phyloP scores from a whole-genome alignment of 2,329 filamentous ascomycete genomes.

The Beauveria asiatica region DNA sequence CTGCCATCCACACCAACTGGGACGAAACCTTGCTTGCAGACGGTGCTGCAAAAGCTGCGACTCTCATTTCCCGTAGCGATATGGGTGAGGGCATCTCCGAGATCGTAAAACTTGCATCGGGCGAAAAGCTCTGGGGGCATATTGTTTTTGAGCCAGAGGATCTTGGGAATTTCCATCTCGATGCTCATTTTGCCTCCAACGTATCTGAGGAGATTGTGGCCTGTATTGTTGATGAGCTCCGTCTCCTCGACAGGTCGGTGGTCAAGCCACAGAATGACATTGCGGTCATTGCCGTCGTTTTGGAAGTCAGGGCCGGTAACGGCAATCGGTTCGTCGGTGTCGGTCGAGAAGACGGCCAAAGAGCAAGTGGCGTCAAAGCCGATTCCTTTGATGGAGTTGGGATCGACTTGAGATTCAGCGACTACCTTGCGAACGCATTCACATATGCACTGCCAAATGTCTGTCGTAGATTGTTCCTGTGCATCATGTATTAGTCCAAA shows the following conservation, averaged over 20 bases:
- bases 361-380: constrained; percentile 99
- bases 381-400: constrained; percentile 71
- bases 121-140: constrained; percentile 89
- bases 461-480: constrained; percentile 90
- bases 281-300: constrained; percentile 74
- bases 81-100: constrained; percentile 88
- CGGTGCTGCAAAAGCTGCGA: constrained; percentile 88
- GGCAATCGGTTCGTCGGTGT: constrained; percentile 84
- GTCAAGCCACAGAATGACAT: constrained; percentile 96
- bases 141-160: constrained; percentile 96
- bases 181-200: constrained; percentile 98
- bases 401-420: constrained; percentile 70
- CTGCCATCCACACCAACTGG: constrained; percentile 96
- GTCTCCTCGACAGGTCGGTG: constrained; percentile 88
- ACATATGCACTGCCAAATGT: constrained; percentile 96
- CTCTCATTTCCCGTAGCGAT: constrained; percentile 88
- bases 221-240: constrained; percentile 83
- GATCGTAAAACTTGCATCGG: constrained; percentile 93
- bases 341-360: constrained; percentile 77
- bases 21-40: constrained; percentile 95
- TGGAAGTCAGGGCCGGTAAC: constrained; percentile 79
- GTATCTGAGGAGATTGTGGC: constrained; percentile 88
- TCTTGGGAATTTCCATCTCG: constrained; percentile 99
- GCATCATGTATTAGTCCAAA: constrained; percentile 11
- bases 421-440: constrained; percentile 76